phyloP scores from a whole-genome alignment of 371 early-diverging fungal genomes.

The Enterocytospora artemiae region DNA sequence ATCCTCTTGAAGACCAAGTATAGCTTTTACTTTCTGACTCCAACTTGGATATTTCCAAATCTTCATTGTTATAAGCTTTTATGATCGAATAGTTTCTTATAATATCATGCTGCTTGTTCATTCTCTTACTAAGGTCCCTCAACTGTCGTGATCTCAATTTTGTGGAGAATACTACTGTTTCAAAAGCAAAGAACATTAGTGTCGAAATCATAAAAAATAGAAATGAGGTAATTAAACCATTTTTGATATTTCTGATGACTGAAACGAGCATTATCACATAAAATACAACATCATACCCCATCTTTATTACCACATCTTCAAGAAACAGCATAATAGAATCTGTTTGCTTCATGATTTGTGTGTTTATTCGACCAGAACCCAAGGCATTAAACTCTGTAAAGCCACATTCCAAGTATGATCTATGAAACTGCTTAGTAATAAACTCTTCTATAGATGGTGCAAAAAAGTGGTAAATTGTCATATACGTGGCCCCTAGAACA shows the following conservation, averaged over 20 bases:
- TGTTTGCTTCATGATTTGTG: background rate
- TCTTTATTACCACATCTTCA: background rate
- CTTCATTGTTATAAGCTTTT: slow-evolving; percentile 10
- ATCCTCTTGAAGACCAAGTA: background rate
- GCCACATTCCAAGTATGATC: background rate
- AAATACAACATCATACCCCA: slow-evolving; percentile 1
- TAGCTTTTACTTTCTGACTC: no score
- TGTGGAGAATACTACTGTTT: background rate
- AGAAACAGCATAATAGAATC: background rate
- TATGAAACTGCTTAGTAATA: no score
- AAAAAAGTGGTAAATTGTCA: no score
- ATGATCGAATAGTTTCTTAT: slow-evolving; percentile 5
- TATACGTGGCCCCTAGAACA: no score
- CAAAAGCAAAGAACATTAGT: background rate
- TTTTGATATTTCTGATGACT: background rate
- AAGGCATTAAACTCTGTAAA: background rate
- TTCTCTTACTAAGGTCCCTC: background rate
- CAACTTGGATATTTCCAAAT: no score
- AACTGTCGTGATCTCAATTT: background rate
- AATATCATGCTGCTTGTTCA: slow-evolving; percentile 5
- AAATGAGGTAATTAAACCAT: background rate
- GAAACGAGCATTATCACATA: background rate
- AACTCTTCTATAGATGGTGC: no score
- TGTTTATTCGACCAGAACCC: background rate
- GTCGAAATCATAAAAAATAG: background rate